These are phyloP conservation scores for Malus hybrid DNA, from an alignment of 331 rosid species.

Conservation along the genomic window DNA sequence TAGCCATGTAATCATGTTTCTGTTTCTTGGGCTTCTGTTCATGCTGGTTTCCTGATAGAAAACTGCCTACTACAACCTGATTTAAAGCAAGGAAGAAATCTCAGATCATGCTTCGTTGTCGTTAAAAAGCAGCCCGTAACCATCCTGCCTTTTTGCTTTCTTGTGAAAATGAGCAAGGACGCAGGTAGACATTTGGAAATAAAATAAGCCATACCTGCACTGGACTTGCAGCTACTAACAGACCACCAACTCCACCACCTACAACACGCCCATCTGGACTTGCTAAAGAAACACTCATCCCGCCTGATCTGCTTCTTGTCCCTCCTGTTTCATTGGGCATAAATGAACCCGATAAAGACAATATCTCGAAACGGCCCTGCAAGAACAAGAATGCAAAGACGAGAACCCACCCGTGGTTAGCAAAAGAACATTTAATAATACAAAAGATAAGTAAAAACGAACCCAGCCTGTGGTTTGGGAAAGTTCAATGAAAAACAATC, in stretches of 20 bases:
- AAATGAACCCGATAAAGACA: slow-evolving; percentile 86
- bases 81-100: slow-evolving; percentile 9
- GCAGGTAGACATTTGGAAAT: background rate
- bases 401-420: background rate
- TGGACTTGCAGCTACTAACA: slow-evolving; percentile 92
- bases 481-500: background rate
- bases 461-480: background rate
- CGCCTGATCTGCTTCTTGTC: slow-evolving; percentile 92
- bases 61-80: slow-evolving; percentile 95
- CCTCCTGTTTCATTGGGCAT: slow-evolving; percentile 89
- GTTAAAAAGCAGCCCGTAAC: background rate
- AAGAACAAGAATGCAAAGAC: slow-evolving; percentile 13
- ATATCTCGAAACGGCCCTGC: slow-evolving; percentile 94
- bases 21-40: slow-evolving; percentile 81
- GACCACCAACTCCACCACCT: slow-evolving; percentile 97
- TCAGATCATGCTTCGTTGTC: background rate
- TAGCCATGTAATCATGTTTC: slow-evolving; percentile 50
- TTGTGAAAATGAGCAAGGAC: background rate
- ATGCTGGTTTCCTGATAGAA: slow-evolving; percentile 90
- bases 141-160: background rate
- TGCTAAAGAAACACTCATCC: slow-evolving; percentile 93
- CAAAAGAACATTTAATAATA: background rate
- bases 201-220: slow-evolving; percentile 49
- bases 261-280: slow-evolving; percentile 98
- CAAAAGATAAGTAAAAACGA: background rate